Base-by-base conservation (phyloP, 352 stramenopile genomes). In the Phytophthora lateralis region DNA sequence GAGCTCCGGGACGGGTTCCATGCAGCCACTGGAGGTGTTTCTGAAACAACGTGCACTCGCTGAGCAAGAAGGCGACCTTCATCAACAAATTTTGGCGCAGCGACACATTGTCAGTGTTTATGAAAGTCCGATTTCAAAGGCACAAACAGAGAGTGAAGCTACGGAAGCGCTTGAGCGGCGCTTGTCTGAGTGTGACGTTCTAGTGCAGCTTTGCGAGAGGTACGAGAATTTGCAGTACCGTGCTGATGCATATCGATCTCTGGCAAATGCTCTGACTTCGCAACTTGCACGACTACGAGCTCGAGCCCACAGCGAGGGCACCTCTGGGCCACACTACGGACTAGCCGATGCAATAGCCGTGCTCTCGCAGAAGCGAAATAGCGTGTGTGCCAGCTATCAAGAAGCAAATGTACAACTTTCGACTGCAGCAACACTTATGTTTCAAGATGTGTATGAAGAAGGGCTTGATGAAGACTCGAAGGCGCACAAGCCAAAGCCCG, bases 251-350 rank as follows among this genome's bases (percentile, higher is more conserved):
- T 90, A 86, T 48, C 67, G 77, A n/a, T 66, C 69, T 15, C 57
- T 88, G 8, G 80, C 78, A 9, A 88, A 88, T 42, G 80, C 80
- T 26, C 38, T 90, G 35, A 90, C 71, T 6, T 72, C 61, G 2
- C 80, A 90, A 44, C 18, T 88, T 10, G 35, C 38, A 4, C 56
- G 76, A 4, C 65, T 90, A 20, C 55, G 64, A 17, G 58, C 66
- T 37, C 73, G 78, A 26, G 69, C 68, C 6, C 44, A 59, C 27
- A 50, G 53, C 5, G 55, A 66, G 11, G 60, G 53, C 21, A 41
- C 6, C 18, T 61, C 42, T 11, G 26, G 32, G 32, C 14, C 47
- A 10, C 48, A 68, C n/a, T 60, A 63, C 26, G 71, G 78, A 11
- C 72, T 90, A 41, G 57, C 63, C 2, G 71, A 87, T 38, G 80